Base-by-base conservation (phyloP, 306 rosid species). In the Coriaria nepalensis region DNA sequence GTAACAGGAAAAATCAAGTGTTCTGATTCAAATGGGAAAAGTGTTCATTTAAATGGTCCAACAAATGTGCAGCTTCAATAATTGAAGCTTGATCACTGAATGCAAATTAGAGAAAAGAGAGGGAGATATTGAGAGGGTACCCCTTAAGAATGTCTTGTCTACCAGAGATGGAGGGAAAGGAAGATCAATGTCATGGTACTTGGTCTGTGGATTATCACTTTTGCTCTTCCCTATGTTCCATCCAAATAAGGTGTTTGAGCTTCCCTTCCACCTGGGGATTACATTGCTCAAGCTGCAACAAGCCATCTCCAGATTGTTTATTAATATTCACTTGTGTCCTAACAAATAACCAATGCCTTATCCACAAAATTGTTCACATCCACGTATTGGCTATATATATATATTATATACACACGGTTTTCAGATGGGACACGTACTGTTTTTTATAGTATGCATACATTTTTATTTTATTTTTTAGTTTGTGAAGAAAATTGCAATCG, bases 121-220 rank as follows among this genome's bases (percentile, higher is more conserved):
- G 57, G 47, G 53, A 59, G 57, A 55, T 35, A 58, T n/a, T n/a
- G 65, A 67, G 54, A 50, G 35, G 53, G 40, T 58, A 73, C 95
- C 77, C 57, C 63, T 81, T 45, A 90, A 57, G 65, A 84, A 84
- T 45, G 97, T 84, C 62, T 77, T 77, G 54, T 56, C 60, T 5
- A 79, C 56, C 4, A 90, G 73, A 56, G 85, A 77, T 51, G 68
- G 70, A 52, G 94, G 49, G 67, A 84, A 90, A 60, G 87, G 78
- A 55, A 90, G 87, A 85, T 73, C 79, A 35, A 66, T 62, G 10
- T 79, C 83, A 52, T 85, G 85, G 72, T 90, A 85, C 49, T 68
- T 75, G 35, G 53, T 67, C 48, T 60, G 76, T 56, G 93, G 77
- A 50, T 41, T 57, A 34, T 71, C 82, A 42, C 62, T 61, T 10